Conservation (phyloP, 2,329 filamentous ascomycete species). For the Aspergillus brunneoviolaceus region DNA sequence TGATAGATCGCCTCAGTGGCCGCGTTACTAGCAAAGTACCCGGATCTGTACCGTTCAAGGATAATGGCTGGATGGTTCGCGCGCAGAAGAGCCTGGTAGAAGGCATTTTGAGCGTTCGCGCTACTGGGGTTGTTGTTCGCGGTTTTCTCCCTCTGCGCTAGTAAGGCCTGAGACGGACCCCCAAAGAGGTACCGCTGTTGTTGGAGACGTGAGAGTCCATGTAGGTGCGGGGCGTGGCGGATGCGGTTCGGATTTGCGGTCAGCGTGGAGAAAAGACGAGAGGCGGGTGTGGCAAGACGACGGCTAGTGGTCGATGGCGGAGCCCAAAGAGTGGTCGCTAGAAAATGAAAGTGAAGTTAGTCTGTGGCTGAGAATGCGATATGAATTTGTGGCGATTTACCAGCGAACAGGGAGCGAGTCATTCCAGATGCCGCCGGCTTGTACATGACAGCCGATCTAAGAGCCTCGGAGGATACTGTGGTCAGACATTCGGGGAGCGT, state of each 20-base stretch:
- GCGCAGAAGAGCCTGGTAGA: constrained; percentile 86
- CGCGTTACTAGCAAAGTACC: constrained; percentile 77
- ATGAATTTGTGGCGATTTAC: constrained; percentile 15
- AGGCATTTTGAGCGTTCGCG: constrained; percentile 84
- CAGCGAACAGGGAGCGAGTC: constrained; percentile 19
- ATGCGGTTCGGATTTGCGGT: constrained; percentile 28
- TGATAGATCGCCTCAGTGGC: constrained; percentile 77
- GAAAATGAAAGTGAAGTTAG: neutral
- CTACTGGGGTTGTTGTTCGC: constrained; percentile 91
- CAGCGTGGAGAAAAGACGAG: constrained; percentile 37
- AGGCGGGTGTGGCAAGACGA: constrained; percentile 15
- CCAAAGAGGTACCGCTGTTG: constrained; percentile 43
- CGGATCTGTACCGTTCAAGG: constrained; percentile 83
- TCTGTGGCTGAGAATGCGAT: neutral
- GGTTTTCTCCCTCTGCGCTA: constrained; percentile 83
- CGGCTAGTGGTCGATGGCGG: constrained; percentile 20
- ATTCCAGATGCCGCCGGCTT: constrained; percentile 20
- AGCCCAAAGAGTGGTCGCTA: constrained; percentile 21
- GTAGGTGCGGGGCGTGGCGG: constrained; percentile 22
- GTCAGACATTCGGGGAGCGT: constrained; percentile 30
- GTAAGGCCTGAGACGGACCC: constrained; percentile 54
- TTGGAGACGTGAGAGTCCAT: constrained; percentile 30
- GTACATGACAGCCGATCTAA: constrained; percentile 22
- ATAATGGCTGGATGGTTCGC: constrained; percentile 94
- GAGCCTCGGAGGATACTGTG: constrained; percentile 24